phyloP scores from a whole-genome alignment of 2,329 filamentous ascomycete genomes.

The Raffaelea arxii region DNA sequence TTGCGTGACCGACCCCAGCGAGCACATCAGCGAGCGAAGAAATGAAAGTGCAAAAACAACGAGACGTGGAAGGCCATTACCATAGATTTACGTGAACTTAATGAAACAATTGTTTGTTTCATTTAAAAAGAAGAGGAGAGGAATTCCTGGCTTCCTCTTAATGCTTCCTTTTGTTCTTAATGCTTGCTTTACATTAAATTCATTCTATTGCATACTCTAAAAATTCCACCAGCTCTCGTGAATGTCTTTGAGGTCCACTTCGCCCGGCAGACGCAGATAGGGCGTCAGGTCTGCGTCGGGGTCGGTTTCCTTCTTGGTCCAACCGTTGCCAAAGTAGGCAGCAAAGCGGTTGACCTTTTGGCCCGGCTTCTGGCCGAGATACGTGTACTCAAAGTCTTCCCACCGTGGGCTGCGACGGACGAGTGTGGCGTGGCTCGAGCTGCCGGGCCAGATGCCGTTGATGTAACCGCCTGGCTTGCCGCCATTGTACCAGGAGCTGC shows the following conservation, averaged over 20 bases:
- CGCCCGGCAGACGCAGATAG: slow-evolving; percentile 36
- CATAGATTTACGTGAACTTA: not conserved
- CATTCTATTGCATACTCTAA: slow-evolving; percentile 11
- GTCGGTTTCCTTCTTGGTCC: slow-evolving; percentile 30
- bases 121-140: too few relatives aligned
- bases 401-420: slow-evolving; percentile 18
- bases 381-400: slow-evolving; percentile 23
- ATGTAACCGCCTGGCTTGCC: slow-evolving; percentile 18
- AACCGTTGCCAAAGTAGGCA: slow-evolving; percentile 38
- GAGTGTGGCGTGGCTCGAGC: slow-evolving; percentile 16
- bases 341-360: slow-evolving; percentile 34
- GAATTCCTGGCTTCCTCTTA: too few relatives aligned
- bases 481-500: slow-evolving; percentile 21
- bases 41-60: too few relatives aligned
- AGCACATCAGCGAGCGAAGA: slow-evolving; percentile 8
- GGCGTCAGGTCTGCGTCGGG: slow-evolving; percentile 27
- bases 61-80: too few relatives aligned
- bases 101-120: too few relatives aligned
- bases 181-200: not conserved
- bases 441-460: slow-evolving; percentile 17
- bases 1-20: slow-evolving; percentile 3
- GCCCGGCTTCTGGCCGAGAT: slow-evolving; percentile 37
- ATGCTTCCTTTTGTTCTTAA: not conserved
- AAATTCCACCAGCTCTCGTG: slow-evolving; percentile 60
- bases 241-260: slow-evolving; percentile 50